These are phyloP conservation scores for Fusarium buharicum DNA, from an alignment of 2,329 filamentous ascomycete genomes.

Conservation along the genomic window DNA sequence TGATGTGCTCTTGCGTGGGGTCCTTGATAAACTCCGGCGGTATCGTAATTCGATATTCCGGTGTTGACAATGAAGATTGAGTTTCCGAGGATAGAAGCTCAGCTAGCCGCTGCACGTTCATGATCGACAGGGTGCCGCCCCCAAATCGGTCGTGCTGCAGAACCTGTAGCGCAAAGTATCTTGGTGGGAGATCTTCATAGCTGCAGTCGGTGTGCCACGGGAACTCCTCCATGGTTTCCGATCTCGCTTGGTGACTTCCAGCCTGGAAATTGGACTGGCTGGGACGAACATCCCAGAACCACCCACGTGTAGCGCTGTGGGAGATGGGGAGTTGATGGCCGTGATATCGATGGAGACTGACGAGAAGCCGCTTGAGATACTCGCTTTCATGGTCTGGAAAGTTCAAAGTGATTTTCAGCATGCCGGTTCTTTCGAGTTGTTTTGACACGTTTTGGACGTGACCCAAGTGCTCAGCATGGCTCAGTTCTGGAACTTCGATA, in stretches of 20 bases:
- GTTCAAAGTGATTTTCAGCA: constrained; percentile 51
- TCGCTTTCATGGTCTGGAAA: constrained; percentile 49
- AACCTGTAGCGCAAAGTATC: constrained; percentile 56
- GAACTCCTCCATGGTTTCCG: constrained; percentile 56
- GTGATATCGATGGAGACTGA: constrained; percentile 48
- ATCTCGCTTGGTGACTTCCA: constrained; percentile 50
- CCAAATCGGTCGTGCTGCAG: constrained; percentile 54
- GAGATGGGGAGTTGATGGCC: constrained; percentile 53
- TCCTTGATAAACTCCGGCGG: constrained; percentile 52
- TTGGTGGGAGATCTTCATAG: constrained; percentile 52
- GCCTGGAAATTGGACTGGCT: constrained; percentile 45
- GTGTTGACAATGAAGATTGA: constrained; percentile 34
- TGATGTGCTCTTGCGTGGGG: constrained; percentile 23
- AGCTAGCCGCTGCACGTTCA: constrained; percentile 49
- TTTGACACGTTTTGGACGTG: constrained; percentile 34
- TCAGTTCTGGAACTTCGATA: constrained; percentile 26
- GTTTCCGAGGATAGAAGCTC: constrained; percentile 42
- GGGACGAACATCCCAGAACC: constrained; percentile 58
- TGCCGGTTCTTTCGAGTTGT: constrained; percentile 41
- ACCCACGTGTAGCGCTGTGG: constrained; percentile 54
- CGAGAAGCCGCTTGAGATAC: constrained; percentile 51
- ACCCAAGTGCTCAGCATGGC: constrained; percentile 17
- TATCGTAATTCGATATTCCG: constrained; percentile 49
- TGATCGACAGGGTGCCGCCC: constrained; percentile 54
- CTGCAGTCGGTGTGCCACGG: constrained; percentile 59